Conservation (phyloP, 345 rosid species). For the Brassica nigra region DNA sequence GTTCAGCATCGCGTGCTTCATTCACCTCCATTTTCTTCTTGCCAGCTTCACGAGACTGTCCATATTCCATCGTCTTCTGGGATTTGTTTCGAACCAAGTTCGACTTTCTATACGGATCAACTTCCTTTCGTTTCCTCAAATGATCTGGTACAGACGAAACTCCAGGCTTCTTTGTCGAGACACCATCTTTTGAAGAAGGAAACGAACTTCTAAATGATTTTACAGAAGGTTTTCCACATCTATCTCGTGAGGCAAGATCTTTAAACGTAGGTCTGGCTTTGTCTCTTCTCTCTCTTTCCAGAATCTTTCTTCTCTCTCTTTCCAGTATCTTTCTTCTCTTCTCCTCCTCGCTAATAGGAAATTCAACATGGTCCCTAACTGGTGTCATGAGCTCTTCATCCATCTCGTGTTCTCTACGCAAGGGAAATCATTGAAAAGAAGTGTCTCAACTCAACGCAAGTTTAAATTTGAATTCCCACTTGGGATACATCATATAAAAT, state of each 20-base stretch:
- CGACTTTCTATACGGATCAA: slow-evolving; percentile 42
- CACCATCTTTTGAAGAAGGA: slow-evolving; percentile 40
- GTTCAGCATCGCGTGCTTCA: slow-evolving; percentile 38
- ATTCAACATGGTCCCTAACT: slow-evolving; percentile 64
- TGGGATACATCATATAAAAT: slow-evolving; percentile 11
- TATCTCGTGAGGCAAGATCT: slow-evolving; percentile 38
- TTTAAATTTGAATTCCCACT: slow-evolving; percentile 10
- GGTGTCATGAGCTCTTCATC: slow-evolving; percentile 72
- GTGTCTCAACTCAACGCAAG: slow-evolving; percentile 24
- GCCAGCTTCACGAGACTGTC: slow-evolving; percentile 42
- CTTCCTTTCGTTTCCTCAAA: slow-evolving; percentile 44
- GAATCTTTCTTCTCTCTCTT: slow-evolving; percentile 33
- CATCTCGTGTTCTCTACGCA: slow-evolving; percentile 72
- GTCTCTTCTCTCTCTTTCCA: slow-evolving; percentile 44
- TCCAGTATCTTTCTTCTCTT: slow-evolving; percentile 45
- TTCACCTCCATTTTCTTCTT: slow-evolving; percentile 39
- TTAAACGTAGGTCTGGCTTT: slow-evolving; percentile 40
- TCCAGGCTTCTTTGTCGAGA: slow-evolving; percentile 45
- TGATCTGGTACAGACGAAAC: slow-evolving; percentile 41
- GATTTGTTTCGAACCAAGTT: slow-evolving; percentile 33
- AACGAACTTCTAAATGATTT: slow-evolving; percentile 35
- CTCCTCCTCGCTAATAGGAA: slow-evolving; percentile 55
- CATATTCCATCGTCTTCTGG: slow-evolving; percentile 38
- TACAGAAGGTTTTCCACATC: slow-evolving; percentile 33
- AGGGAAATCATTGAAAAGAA: slow-evolving; percentile 29